Conservation (phyloP, 495 filamentous ascomycete genomes). For the Aspergillus bridgeri region DNA sequence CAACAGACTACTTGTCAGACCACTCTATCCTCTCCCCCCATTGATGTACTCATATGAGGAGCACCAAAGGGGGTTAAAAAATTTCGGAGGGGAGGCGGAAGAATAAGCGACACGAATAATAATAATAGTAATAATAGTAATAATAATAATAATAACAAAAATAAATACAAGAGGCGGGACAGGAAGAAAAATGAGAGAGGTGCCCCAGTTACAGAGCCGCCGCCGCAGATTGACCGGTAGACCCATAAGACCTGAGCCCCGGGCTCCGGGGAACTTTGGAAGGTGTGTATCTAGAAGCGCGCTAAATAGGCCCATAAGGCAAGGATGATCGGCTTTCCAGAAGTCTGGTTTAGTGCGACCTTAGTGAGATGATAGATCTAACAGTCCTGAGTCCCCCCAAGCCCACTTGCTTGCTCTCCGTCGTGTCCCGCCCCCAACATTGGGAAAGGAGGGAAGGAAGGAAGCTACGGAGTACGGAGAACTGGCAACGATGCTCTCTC, state of each 20-base stretch:
- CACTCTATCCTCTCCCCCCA: neutral
- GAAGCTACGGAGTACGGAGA: no score
- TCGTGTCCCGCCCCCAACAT: conserved; percentile 11
- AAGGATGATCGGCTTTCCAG: conserved; percentile 40
- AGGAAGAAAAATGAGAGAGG: conserved; percentile 6
- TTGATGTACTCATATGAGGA: neutral
- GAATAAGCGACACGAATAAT: conserved; percentile 1
- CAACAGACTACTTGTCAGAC: conserved; percentile 12
- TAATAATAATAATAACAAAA: neutral
- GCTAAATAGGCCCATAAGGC: conserved; percentile 38
- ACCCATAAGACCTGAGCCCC: conserved; percentile 34
- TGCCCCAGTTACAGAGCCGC: conserved; percentile 20
- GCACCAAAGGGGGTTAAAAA: neutral
- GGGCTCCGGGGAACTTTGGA: conserved; percentile 41
- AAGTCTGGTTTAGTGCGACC: conserved; percentile 39
- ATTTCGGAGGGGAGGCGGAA: neutral
- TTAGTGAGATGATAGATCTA: conserved; percentile 49
- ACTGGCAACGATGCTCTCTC: neutral
- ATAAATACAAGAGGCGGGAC: conserved; percentile 7
- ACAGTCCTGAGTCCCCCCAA: conserved; percentile 11
- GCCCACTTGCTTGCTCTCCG: conserved; percentile 24
- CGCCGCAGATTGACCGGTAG: conserved; percentile 27
- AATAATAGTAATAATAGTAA: conserved; percentile 1
- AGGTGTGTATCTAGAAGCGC: conserved; percentile 26
- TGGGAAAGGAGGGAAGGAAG: conserved; percentile 2